phyloP scores from a whole-genome alignment of 2,329 filamentous ascomycete genomes.

The Hymenoscyphus albidus region DNA sequence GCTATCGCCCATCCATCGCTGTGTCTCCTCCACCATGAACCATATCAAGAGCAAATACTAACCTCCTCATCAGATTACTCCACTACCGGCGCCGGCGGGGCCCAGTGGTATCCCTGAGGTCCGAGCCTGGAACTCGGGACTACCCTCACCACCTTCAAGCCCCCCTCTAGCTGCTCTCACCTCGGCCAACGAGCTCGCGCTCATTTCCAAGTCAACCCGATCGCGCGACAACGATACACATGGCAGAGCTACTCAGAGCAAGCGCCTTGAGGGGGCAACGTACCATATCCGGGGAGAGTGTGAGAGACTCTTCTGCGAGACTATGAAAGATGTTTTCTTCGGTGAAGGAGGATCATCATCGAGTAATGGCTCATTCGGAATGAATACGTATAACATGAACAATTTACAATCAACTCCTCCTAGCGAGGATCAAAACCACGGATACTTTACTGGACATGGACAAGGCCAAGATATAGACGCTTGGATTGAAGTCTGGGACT shows the following conservation, averaged over 20 bases:
- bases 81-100: conserved; percentile 84
- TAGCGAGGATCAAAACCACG: conserved; percentile 24
- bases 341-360: conserved; percentile 83
- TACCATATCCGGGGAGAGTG: conserved; percentile 97
- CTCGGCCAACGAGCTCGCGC: conserved; percentile 62
- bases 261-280: conserved; percentile 84
- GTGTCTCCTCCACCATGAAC: neutral
- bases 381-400: conserved; percentile 54
- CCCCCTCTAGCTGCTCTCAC: conserved; percentile 79
- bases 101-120: conserved; percentile 96
- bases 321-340: conserved; percentile 88
- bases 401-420: conserved; percentile 37
- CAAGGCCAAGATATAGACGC: conserved; percentile 30
- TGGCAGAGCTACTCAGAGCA: conserved; percentile 31
- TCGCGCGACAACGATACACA: conserved; percentile 33
- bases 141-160: conserved; percentile 81
- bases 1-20: neutral
- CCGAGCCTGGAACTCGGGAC: conserved; percentile 58
- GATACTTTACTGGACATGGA: conserved; percentile 27
- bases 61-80: conserved; percentile 60
- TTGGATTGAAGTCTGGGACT: conserved; percentile 53
- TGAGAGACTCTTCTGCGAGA: conserved; percentile 99
- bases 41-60: neutral
- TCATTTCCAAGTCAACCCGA: conserved; percentile 48
- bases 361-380: conserved; percentile 78